A percentile compares a stretch with the other conserved stretches of the same genome.
Conservation (phyloP, 2,329 filamentous ascomycete genomes). For the Phyllosticta paracitricarpa region DNA sequence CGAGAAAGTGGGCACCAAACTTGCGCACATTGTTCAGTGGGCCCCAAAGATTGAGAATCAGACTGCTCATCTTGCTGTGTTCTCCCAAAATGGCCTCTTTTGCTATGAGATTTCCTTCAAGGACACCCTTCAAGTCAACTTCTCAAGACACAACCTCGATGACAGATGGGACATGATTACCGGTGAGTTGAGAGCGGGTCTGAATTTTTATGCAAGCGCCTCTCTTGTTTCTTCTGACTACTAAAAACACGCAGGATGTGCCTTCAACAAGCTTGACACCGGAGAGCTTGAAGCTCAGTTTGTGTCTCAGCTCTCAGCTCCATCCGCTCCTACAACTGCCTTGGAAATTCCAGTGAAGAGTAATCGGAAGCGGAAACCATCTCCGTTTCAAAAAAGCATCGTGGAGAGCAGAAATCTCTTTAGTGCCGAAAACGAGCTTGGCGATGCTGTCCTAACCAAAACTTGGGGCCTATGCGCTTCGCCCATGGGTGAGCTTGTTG, state of each 20-base stretch:
- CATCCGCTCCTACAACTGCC: slow-evolving; percentile 21
- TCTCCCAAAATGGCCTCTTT: slow-evolving; percentile 20
- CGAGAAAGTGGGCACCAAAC: neutral
- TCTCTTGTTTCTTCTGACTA: neutral
- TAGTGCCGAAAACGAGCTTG: slow-evolving; percentile 40
- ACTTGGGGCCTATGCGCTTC: slow-evolving; percentile 44
- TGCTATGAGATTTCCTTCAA: slow-evolving; percentile 17
- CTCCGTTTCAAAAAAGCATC: slow-evolving; percentile 34
- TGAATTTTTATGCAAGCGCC: neutral
- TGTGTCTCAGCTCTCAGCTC: slow-evolving; percentile 26
- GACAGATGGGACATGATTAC: slow-evolving; percentile 34
- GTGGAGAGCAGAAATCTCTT: slow-evolving; percentile 31
- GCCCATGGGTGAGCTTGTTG: slow-evolving; percentile 38
- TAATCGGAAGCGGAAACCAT: slow-evolving; percentile 10
- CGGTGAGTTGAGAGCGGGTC: slow-evolving; percentile 14
- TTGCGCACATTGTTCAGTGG: slow-evolving; percentile 4
- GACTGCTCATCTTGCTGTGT: slow-evolving; percentile 21
- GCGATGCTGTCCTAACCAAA: slow-evolving; percentile 39
- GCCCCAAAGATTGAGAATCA: slow-evolving; percentile 1
- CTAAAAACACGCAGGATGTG: slow-evolving; percentile 20
- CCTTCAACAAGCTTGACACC: slow-evolving; percentile 13
- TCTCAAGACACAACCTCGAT: slow-evolving; percentile 25
- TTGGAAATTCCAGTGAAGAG: slow-evolving; percentile 18
- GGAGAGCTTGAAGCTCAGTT: slow-evolving; percentile 23
- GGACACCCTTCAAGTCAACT: slow-evolving; percentile 17